Conservation (phyloP, 1,284 basidiomycete genomes). For the Cutaneotrichosporon sp. region DNA sequence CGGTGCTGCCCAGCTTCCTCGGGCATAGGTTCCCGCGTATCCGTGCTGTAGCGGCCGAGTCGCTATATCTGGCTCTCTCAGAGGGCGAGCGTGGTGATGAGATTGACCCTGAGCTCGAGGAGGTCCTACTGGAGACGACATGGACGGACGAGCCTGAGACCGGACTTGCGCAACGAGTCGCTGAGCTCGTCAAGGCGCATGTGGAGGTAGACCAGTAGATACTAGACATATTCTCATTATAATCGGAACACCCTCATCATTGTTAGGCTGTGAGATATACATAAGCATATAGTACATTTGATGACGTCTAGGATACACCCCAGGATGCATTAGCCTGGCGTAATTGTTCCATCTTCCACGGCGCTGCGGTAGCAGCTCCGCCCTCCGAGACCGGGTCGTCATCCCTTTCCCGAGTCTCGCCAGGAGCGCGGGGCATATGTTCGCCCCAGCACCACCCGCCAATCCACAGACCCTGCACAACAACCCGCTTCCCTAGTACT, state of each 20-base stretch:
- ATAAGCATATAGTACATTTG: not conserved
- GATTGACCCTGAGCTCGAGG: constrained; percentile 65
- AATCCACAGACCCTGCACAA: constrained; percentile 89
- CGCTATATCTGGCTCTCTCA: constrained; percentile 68
- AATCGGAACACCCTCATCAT: too few species aligned
- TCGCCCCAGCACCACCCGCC: constrained; percentile 57
- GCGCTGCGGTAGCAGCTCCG: constrained; percentile 5
- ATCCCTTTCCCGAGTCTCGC: not conserved
- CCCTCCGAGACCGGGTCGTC: constrained; percentile 1
- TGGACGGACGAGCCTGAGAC: constrained; percentile 53
- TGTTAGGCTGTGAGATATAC: not conserved
- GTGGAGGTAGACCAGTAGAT: not conserved
- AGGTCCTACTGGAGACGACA: constrained; percentile 71
- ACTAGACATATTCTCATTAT: constrained; percentile 1
- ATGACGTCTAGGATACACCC: not conserved
- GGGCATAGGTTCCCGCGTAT: constrained; percentile 75
- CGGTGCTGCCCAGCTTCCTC: constrained; percentile 59
- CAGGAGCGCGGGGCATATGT: constrained; percentile 14
- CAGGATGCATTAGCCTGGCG: not conserved
- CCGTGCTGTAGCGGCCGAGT: constrained; percentile 71
- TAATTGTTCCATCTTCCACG: constrained; percentile 4
- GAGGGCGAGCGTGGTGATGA: constrained; percentile 54
- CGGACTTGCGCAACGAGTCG: constrained; percentile 14
- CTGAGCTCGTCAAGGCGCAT: constrained; percentile 11
- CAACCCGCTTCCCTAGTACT: constrained; percentile 90